Conservation (phyloP, 495 filamentous ascomycete species). For the Lophiotrema nucula region DNA sequence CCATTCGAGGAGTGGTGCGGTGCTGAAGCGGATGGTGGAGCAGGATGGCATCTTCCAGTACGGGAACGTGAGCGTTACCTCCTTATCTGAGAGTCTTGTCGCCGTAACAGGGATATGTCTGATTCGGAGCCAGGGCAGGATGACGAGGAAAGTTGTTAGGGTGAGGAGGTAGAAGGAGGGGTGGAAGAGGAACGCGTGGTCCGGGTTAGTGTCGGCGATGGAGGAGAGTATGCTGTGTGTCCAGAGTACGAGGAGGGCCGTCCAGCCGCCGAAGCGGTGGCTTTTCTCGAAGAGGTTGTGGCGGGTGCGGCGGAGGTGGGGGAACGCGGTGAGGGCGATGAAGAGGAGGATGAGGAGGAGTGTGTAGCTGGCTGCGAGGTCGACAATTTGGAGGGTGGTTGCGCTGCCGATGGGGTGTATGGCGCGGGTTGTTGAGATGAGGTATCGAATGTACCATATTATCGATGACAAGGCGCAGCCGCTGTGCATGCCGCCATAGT, state of each 20-base stretch:
- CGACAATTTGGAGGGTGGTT: conserved; percentile 1
- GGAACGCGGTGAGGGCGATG: conserved; percentile 38
- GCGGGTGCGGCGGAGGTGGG: conserved; percentile 46
- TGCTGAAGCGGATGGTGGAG: conserved; percentile 13
- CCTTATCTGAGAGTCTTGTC: conserved; percentile 27
- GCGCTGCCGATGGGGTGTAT: conserved; percentile 1
- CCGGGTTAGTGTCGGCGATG: background rate
- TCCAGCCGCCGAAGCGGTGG: conserved; percentile 59
- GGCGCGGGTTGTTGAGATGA: conserved; percentile 7
- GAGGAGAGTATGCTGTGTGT: conserved; percentile 16
- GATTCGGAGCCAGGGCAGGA: conserved; percentile 30
- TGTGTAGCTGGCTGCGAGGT: background rate
- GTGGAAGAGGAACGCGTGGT: conserved; percentile 3
- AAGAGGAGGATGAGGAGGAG: conserved; percentile 11
- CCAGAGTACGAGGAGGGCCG: conserved; percentile 48
- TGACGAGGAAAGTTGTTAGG: conserved; percentile 16
- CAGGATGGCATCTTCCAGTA: conserved; percentile 15
- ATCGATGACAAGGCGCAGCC: conserved; percentile 66
- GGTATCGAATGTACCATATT: conserved; percentile 56
- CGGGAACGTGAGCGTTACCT: conserved; percentile 29
- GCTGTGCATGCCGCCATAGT: conserved; percentile 74
- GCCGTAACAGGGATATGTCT: conserved; percentile 22
- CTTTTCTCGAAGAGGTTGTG: conserved; percentile 58
- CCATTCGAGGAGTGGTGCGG: conserved; percentile 29
- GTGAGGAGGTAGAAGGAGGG: conserved; percentile 29